Percentiles rank a stretch among this genome's conserved stretches.
Evolutionary conservation across 768 basidiomycete species (phyloP).

Genomic region (Russula compacta): DNA sequence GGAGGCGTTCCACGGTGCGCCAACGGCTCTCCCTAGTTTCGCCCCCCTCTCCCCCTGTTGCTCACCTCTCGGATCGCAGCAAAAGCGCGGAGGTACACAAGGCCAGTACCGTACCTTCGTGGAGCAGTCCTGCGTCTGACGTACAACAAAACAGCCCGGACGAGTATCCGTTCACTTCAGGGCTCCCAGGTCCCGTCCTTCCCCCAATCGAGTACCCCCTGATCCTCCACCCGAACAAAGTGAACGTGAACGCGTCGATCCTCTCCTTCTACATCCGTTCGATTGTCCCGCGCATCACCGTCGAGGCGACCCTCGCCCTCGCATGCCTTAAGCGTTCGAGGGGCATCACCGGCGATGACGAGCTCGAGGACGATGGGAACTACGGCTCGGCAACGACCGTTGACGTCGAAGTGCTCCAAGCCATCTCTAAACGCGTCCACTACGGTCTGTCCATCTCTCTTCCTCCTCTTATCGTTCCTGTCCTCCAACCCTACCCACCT

Average conservation of each 20-base stretch:
- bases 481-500: neutral
- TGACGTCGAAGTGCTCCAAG: conserved; percentile 94
- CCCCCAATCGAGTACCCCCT: conserved; percentile 62
- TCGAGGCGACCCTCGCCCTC: conserved; percentile 56
- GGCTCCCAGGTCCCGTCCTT: conserved; percentile 78
- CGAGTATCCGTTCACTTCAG: conserved; percentile 87
- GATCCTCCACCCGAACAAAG: conserved; percentile 66
- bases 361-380: conserved; percentile 91
- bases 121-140: neutral
- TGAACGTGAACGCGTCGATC: conserved; percentile 86
- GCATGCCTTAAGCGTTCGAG: conserved; percentile 55
- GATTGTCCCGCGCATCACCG: conserved; percentile 87
- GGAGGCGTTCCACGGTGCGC: conserved; percentile 88
- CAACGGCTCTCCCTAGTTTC: neutral
- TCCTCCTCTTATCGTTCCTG: neutral
- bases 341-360: conserved; percentile 57
- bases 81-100: conserved; percentile 90
- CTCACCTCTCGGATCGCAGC: conserved; percentile 39
- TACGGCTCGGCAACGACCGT: conserved; percentile 93
- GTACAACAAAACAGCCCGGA: conserved; percentile 61
- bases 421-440: conserved; percentile 96
- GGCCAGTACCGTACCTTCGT: conserved; percentile 36
- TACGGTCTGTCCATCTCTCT: conserved; percentile 55
- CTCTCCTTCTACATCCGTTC: conserved; percentile 78
- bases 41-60: neutral